A percentile compares a stretch with the other conserved stretches of the same genome.
Conservation (phyloP, 345 rosid species). For the Nasturtium officinale region DNA sequence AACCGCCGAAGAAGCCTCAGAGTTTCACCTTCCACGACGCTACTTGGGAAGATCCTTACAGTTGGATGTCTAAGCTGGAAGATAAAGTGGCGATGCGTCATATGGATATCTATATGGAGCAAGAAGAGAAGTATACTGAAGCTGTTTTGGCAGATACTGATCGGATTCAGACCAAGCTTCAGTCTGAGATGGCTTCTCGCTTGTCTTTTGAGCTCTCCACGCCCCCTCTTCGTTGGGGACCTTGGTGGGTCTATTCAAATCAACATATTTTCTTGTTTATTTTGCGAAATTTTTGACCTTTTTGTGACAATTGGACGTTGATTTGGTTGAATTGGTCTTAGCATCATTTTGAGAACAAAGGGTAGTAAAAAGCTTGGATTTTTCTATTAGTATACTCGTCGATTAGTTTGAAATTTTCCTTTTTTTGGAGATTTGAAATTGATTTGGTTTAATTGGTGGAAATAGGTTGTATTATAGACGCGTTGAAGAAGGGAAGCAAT, state of each 20-base stretch:
- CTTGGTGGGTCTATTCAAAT: slow-evolving; percentile 54
- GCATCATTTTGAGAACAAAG: not conserved
- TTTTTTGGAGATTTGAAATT: not conserved
- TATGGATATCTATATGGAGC: slow-evolving; percentile 94
- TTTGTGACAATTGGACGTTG: not conserved
- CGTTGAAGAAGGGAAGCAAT: slow-evolving; percentile 92
- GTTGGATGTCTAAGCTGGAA: slow-evolving; percentile 87
- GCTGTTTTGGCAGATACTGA: slow-evolving; percentile 80
- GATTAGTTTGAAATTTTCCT: slow-evolving; percentile 1
- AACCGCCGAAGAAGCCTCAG: slow-evolving; percentile 84
- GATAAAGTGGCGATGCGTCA: slow-evolving; percentile 97
- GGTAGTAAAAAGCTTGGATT: slow-evolving; percentile 17
- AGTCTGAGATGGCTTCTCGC: slow-evolving; percentile 89
- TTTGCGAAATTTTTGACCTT: not conserved
- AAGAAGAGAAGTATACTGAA: slow-evolving; percentile 90
- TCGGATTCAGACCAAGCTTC: slow-evolving; percentile 80
- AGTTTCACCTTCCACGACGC: slow-evolving; percentile 65
- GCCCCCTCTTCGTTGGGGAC: slow-evolving; percentile 92
- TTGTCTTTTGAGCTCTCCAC: slow-evolving; percentile 82
- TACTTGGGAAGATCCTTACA: slow-evolving; percentile 91
- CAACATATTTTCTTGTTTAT: not conserved
- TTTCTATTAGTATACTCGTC: not conserved
- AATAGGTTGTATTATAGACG: slow-evolving; percentile 88
- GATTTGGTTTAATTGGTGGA: slow-evolving; percentile 25
- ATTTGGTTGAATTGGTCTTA: not conserved